Evolutionary conservation across 2,329 filamentous ascomycete genomes (phyloP).

Genomic region (Tricladium varicosporioides): DNA sequence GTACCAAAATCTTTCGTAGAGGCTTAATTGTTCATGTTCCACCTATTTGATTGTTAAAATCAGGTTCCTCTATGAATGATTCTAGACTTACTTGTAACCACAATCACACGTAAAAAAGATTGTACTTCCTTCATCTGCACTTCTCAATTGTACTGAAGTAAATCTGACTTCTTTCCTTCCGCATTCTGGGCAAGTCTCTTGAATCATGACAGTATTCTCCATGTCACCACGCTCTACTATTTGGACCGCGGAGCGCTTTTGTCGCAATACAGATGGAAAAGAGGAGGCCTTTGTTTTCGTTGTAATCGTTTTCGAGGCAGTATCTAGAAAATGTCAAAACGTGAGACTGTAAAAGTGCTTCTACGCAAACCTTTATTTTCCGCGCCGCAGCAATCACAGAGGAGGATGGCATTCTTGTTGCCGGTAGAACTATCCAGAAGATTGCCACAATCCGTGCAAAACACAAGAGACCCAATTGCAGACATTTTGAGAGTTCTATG

Average conservation of each 20-base stretch:
- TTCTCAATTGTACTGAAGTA: constrained; percentile 79
- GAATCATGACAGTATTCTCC: constrained; percentile 67
- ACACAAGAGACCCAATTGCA: constrained; percentile 85
- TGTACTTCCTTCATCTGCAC: constrained; percentile 93
- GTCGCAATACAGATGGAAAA: constrained; percentile 85
- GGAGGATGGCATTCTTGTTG: constrained; percentile 70
- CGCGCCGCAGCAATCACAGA: constrained; percentile 83
- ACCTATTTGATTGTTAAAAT: constrained; percentile 28
- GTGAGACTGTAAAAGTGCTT: constrained; percentile 5
- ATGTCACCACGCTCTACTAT: constrained; percentile 75
- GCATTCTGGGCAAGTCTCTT: constrained; percentile 76
- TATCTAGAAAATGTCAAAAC: constrained; percentile 46
- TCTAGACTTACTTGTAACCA: constrained; percentile 67
- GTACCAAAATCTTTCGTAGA: constrained; percentile 7
- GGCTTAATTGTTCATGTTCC: constrained; percentile 38
- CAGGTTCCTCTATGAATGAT: not conserved
- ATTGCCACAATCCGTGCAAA: constrained; percentile 91
- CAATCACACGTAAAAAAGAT: constrained; percentile 90
- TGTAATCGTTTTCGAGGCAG: constrained; percentile 70
- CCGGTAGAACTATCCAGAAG: constrained; percentile 79
- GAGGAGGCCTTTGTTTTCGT: constrained; percentile 86
- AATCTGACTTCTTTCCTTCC: constrained; percentile 80
- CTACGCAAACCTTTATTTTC: constrained; percentile 70
- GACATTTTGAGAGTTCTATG: constrained; percentile 58
- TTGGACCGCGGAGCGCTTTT: constrained; percentile 84